Evolutionary conservation across 257 asterid genomes (phyloP).

Genomic region (Gentiana dahurica): DNA sequence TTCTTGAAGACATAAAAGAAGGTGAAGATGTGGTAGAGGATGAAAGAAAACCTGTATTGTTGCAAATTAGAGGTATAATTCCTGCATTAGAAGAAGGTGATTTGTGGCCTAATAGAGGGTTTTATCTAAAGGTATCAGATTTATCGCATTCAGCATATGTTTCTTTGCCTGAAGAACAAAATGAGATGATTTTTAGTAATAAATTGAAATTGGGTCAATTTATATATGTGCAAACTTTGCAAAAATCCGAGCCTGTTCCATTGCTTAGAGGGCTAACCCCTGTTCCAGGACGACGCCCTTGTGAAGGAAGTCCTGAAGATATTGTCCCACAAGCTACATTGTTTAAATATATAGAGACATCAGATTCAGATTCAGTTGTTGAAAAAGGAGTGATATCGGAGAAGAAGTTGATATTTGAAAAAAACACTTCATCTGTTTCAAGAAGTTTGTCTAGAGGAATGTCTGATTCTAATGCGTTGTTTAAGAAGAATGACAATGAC

Average conservation of each 20-base stretch:
- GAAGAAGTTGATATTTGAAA: constrained; percentile 19
- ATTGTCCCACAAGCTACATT: constrained; percentile 23
- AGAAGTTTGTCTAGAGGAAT: constrained; percentile 15
- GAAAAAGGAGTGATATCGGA: constrained; percentile 63
- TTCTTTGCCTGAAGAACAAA: constrained; percentile 45
- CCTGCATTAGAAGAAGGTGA: constrained; percentile 70
- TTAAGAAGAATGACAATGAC: constrained; percentile 10
- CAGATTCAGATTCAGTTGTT: constrained; percentile 28
- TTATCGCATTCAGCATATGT: constrained; percentile 51
- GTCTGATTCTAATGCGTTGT: constrained; percentile 13
- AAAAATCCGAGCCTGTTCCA: constrained; percentile 51
- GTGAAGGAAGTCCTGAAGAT: constrained; percentile 55
- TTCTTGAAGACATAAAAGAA: constrained; percentile 41
- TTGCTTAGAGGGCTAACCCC: constrained; percentile 43
- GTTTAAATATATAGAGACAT: constrained; percentile 16
- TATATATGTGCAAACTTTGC: constrained; percentile 35
- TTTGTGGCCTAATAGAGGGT: constrained; percentile 62
- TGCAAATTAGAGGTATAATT: constrained; percentile 68
- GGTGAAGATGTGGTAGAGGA: constrained; percentile 12
- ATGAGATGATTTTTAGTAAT: constrained; percentile 54
- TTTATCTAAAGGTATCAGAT: constrained; percentile 63
- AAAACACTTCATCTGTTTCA: constrained; percentile 9
- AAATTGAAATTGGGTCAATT: constrained; percentile 54
- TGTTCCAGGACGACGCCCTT: constrained; percentile 48
- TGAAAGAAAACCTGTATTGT: constrained; percentile 28